A percentile compares a stretch with the other conserved stretches of the same genome.
phyloP scores from a whole-genome alignment of 257 asterid species.

The Nyctanthes arbortristis region DNA sequence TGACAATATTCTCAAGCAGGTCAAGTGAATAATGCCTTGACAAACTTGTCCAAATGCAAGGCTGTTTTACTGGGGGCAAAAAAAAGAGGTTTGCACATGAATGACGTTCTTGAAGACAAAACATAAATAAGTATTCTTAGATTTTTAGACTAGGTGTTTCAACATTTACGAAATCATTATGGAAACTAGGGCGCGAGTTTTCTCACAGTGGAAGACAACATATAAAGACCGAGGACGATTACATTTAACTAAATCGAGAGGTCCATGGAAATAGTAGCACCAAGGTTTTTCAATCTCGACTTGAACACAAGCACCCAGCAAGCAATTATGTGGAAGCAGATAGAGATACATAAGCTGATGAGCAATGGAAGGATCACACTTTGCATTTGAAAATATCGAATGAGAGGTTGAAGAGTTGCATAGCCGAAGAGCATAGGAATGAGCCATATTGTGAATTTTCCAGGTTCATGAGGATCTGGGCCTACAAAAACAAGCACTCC shows the following conservation, averaged over 20 bases:
- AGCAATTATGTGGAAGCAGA: conserved; percentile 47
- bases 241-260: conserved; percentile 68
- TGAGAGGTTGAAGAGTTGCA: conserved; percentile 56
- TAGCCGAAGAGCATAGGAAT: conserved; percentile 67
- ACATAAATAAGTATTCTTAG: too few species aligned
- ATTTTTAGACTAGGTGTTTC: too few species aligned
- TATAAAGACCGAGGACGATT: conserved; percentile 39
- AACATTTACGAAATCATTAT: conserved; percentile 66
- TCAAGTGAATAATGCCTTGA: too few species aligned
- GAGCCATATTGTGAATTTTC: conserved; percentile 58
- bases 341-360: conserved; percentile 48
- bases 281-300: conserved; percentile 40
- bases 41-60: too few species aligned
- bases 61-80: too few species aligned
- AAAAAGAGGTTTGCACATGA: too few species aligned
- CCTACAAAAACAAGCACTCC: conserved; percentile 51
- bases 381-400: conserved; percentile 62
- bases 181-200: conserved; percentile 55
- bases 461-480: conserved; percentile 85
- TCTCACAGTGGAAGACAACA: conserved; percentile 55
- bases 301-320: conserved; percentile 60
- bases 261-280: conserved; percentile 61
- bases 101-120: too few species aligned
- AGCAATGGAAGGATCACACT: conserved; percentile 60
- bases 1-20: too few species aligned